These are phyloP conservation scores for Russula griseocarnosa DNA, from an alignment of 768 basidiomycete genomes.

Conservation along the genomic window DNA sequence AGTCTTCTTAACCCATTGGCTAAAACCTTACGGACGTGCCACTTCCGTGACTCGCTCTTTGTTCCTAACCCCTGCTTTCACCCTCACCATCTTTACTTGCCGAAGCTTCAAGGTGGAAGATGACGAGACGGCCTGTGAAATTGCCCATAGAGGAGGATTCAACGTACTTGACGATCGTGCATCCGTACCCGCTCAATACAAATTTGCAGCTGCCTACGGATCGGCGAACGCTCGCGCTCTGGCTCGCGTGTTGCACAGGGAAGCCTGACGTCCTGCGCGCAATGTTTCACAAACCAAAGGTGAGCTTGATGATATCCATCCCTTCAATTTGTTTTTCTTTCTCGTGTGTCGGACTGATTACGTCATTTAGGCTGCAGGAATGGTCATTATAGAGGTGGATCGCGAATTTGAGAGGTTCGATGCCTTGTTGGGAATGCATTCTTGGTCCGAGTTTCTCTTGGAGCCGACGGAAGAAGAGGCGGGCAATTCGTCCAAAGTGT, in stretches of 20 bases:
- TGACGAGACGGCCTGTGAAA: neutral
- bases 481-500: conserved; percentile 35
- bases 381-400: conserved; percentile 44
- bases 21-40: neutral
- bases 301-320: conserved; percentile 30
- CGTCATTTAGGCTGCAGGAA: conserved; percentile 37
- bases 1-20: too few relatives aligned
- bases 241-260: conserved; percentile 44
- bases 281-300: conserved; percentile 45
- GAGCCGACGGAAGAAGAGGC: conserved; percentile 34
- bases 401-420: conserved; percentile 35
- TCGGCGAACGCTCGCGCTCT: conserved; percentile 38
- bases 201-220: conserved; percentile 42
- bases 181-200: conserved; percentile 43
- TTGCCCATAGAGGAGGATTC: conserved; percentile 40
- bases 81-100: neutral
- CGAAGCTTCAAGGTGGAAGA: neutral
- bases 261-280: conserved; percentile 36
- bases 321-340: neutral
- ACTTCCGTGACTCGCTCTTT: neutral
- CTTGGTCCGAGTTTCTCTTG: conserved; percentile 41
- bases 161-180: conserved; percentile 41
- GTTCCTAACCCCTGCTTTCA: neutral
- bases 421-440: conserved; percentile 42
- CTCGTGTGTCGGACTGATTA: neutral